phyloP scores from a whole-genome alignment of 768 basidiomycete species.

The Boletus vermiculosoides region DNA sequence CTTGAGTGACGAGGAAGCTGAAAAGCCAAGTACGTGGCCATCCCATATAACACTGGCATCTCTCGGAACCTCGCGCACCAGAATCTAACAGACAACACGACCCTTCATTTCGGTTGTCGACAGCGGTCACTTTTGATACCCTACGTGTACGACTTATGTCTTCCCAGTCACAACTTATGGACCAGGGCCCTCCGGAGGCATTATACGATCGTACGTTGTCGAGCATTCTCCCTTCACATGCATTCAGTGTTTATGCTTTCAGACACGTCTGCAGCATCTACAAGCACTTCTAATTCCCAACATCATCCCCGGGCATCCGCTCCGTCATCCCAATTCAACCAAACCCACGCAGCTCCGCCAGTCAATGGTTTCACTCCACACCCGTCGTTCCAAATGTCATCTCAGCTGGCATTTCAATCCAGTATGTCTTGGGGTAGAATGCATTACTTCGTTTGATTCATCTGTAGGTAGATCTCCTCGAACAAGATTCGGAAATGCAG shows the following conservation, averaged over 20 bases:
- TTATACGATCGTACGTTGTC: constrained; percentile 37
- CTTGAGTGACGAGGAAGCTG: constrained; percentile 67
- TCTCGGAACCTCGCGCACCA: constrained; percentile 11
- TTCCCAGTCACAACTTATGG: constrained; percentile 38
- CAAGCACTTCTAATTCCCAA: constrained; percentile 12
- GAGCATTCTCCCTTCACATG: background rate
- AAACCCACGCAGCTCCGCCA: constrained; percentile 43
- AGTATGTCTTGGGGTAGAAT: constrained; percentile 40
- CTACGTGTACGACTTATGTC: constrained; percentile 46
- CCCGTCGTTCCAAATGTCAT: constrained; percentile 52
- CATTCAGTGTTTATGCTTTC: constrained; percentile 8
- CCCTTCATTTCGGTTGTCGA: constrained; percentile 42
- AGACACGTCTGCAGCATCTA: constrained; percentile 18
- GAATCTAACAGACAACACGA: constrained; percentile 29
- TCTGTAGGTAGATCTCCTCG: constrained; percentile 52
- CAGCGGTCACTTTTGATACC: constrained; percentile 46
- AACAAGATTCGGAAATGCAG: constrained; percentile 73
- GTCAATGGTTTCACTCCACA: constrained; percentile 56
- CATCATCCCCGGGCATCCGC: constrained; percentile 28
- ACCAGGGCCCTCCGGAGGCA: constrained; percentile 34
- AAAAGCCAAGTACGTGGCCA: constrained; percentile 48
- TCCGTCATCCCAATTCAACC: constrained; percentile 36
- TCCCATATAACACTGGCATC: constrained; percentile 8
- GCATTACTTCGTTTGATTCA: background rate
- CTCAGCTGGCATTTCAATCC: constrained; percentile 49